phyloP scores from a whole-genome alignment of 495 filamentous ascomycete genomes.

The Penicillium canariense region DNA sequence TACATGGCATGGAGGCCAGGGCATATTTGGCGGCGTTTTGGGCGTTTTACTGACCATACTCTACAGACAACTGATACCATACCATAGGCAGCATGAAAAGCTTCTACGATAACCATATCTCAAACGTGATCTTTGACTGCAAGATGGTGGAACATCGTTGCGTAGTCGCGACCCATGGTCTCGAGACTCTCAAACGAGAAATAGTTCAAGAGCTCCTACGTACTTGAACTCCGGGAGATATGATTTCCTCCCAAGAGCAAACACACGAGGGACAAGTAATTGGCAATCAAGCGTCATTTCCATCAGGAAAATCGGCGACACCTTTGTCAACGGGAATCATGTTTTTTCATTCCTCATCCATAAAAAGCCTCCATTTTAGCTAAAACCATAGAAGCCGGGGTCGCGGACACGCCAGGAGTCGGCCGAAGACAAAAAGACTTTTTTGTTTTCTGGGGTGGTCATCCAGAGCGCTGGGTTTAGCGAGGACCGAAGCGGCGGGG shows the following conservation, averaged over 20 bases:
- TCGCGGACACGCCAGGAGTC: slow-evolving; percentile 32
- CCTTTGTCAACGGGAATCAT: slow-evolving; percentile 64
- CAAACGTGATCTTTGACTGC: slow-evolving; percentile 4
- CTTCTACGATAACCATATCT: slow-evolving; percentile 19
- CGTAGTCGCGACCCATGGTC: slow-evolving; percentile 12
- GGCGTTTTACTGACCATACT: too few species aligned
- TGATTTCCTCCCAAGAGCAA: slow-evolving; percentile 10
- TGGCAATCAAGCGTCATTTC: slow-evolving; percentile 94
- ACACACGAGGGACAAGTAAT: slow-evolving; percentile 44
- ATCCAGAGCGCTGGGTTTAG: slow-evolving; percentile 31
- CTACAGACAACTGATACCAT: slow-evolving; percentile 25
- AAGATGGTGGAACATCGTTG: slow-evolving; percentile 3
- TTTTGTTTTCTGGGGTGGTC: slow-evolving; percentile 20
- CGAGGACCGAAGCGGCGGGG: slow-evolving; percentile 62
- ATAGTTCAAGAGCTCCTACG: slow-evolving; percentile 23
- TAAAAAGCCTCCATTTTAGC: slow-evolving; percentile 34
- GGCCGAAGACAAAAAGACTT: slow-evolving; percentile 36
- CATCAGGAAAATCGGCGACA: slow-evolving; percentile 78
- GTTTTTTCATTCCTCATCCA: slow-evolving; percentile 55
- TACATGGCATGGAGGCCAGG: slow-evolving; percentile 5
- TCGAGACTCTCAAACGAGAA: slow-evolving; percentile 7
- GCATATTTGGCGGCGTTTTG: slow-evolving; percentile 8
- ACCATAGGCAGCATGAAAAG: slow-evolving; percentile 13
- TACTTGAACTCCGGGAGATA: slow-evolving; percentile 9
- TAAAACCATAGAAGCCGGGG: slow-evolving; percentile 32